Percentiles rank a stretch among this genome's conserved stretches.
phyloP scores from a whole-genome alignment of 495 filamentous ascomycete species.

The Penicillium coffeae region DNA sequence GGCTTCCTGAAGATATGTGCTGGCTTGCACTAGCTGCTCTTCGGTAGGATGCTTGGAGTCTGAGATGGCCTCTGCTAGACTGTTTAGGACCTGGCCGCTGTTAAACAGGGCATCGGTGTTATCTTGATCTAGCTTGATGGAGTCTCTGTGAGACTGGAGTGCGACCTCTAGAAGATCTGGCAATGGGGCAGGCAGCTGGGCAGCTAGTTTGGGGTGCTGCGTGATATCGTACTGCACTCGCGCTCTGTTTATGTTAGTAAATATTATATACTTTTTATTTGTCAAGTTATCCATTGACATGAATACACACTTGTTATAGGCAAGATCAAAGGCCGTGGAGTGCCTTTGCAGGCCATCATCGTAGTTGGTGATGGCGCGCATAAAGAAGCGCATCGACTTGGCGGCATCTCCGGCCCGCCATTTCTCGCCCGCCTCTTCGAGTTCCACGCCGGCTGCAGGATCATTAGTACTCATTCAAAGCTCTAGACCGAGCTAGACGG shows the following conservation, averaged over 20 bases:
- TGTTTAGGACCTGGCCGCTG: slow-evolving; percentile 62
- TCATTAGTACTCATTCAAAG: background rate
- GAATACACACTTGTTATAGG: slow-evolving; percentile 64
- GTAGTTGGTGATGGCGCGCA: slow-evolving; percentile 62
- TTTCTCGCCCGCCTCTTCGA: slow-evolving; percentile 69
- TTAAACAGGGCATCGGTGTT: slow-evolving; percentile 68
- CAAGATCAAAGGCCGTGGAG: slow-evolving; percentile 60
- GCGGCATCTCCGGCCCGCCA: slow-evolving; percentile 67
- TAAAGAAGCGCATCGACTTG: slow-evolving; percentile 65
- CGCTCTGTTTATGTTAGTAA: slow-evolving; percentile 38
- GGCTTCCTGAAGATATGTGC: slow-evolving; percentile 55
- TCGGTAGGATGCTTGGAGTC: slow-evolving; percentile 44
- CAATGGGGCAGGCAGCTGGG: slow-evolving; percentile 49
- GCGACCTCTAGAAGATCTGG: slow-evolving; percentile 52
- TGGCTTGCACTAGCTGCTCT: slow-evolving; percentile 35
- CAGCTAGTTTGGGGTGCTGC: slow-evolving; percentile 54
- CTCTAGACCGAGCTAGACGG: background rate
- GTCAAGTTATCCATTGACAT: background rate
- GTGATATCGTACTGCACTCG: slow-evolving; percentile 63
- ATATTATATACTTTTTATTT: slow-evolving; percentile 57
- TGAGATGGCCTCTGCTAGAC: slow-evolving; percentile 55
- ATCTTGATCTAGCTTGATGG: slow-evolving; percentile 53
- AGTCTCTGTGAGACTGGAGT: slow-evolving; percentile 57
- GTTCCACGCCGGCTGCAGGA: slow-evolving; percentile 55
- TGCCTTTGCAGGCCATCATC: slow-evolving; percentile 55